Evolutionary conservation across 345 rosid species (phyloP).

Genomic region (Eucalyptus grandis): DNA sequence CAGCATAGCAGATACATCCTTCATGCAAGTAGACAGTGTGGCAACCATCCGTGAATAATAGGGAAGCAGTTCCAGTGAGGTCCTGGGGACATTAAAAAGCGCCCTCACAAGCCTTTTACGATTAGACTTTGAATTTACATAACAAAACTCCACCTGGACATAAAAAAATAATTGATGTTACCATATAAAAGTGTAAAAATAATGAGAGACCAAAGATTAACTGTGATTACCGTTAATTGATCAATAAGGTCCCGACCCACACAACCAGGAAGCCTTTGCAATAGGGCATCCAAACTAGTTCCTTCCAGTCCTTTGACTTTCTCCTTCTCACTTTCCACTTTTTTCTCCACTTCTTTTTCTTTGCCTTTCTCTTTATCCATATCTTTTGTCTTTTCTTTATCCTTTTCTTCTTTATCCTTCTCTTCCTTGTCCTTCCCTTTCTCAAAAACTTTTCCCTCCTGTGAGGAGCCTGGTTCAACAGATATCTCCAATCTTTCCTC

Average conservation of each 20-base stretch:
- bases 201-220: neutral
- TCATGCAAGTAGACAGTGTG: conserved; percentile 89
- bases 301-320: conserved; percentile 85
- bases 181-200: neutral
- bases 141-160: conserved; percentile 93
- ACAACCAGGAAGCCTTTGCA: conserved; percentile 94
- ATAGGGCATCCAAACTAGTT: conserved; percentile 78
- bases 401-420: conserved; percentile 48
- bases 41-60: conserved; percentile 98
- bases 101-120: conserved; percentile 94
- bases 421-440: conserved; percentile 84
- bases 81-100: conserved; percentile 90
- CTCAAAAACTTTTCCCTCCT: conserved; percentile 48
- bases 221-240: conserved; percentile 72
- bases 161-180: neutral
- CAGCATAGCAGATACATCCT: conserved; percentile 84
- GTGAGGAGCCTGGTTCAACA: conserved; percentile 38
- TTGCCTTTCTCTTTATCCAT: conserved; percentile 59
- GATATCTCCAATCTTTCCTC: conserved; percentile 52
- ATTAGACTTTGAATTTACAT: conserved; percentile 88
- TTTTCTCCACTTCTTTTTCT: conserved; percentile 76
- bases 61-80: conserved; percentile 92
- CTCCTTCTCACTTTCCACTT: conserved; percentile 78
- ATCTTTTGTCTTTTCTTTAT: conserved; percentile 10
- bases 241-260: conserved; percentile 98